Percentiles rank a stretch among this genome's conserved stretches.
These are phyloP conservation scores for Rhodotorula sp. DNA, from an alignment of 1,284 basidiomycete species.

Conservation along the genomic window DNA sequence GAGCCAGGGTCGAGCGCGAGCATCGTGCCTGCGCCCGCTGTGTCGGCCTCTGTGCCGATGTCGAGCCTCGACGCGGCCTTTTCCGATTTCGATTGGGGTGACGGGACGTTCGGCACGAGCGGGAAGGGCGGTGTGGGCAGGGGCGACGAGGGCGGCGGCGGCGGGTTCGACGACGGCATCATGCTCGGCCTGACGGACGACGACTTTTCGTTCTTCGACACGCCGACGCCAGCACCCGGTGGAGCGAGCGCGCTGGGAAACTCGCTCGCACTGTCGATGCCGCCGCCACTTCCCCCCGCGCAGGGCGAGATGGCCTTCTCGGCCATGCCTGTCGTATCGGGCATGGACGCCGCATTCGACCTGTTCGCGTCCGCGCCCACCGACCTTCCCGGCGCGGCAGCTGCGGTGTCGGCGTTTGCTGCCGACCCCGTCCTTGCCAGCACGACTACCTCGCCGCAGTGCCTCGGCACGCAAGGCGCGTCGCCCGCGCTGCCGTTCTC, in stretches of 20 bases:
- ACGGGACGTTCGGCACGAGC: conserved; percentile 28
- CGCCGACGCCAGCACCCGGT: conserved; percentile 28
- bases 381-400: neutral
- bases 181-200: conserved; percentile 45
- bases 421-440: neutral
- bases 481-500: neutral
- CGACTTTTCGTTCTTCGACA: conserved; percentile 48
- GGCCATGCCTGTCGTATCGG: neutral
- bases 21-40: neutral
- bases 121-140: neutral
- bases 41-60: neutral
- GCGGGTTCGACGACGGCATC: conserved; percentile 36
- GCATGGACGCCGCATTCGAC: conserved; percentile 25
- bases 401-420: neutral
- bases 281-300: neutral
- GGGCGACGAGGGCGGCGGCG: neutral
- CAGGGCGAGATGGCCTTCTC: neutral
- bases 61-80: conserved; percentile 31
- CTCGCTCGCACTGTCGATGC: conserved; percentile 4
- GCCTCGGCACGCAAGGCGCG: neutral
- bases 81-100: conserved; percentile 40
- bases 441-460: conserved; percentile 14
- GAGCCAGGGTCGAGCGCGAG: conserved; percentile 14
- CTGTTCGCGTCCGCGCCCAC: conserved; percentile 24
- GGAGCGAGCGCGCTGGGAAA: too few species aligned